Percentiles rank a stretch among this genome's conserved stretches.
These are phyloP conservation scores for Plasmopara viticola DNA, from an alignment of 352 stramenopile genomes.

Conservation along the genomic window DNA sequence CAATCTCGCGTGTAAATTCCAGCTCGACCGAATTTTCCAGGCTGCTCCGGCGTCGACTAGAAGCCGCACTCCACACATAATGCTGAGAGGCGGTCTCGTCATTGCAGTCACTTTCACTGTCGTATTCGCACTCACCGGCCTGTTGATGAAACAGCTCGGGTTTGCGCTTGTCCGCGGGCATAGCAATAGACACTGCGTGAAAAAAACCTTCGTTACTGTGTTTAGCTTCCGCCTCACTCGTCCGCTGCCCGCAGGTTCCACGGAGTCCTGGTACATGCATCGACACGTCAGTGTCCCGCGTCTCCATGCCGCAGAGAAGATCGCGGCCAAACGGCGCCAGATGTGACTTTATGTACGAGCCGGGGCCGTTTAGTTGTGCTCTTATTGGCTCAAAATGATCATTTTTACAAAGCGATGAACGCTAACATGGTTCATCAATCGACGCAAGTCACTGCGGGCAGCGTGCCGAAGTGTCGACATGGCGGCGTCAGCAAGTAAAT, in stretches of 20 bases:
- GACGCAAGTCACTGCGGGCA: conserved; percentile 6
- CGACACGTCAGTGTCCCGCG: background rate
- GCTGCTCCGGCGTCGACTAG: conserved; percentile 12
- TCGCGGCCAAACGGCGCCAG: conserved; percentile 9
- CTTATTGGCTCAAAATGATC: too few relatives aligned
- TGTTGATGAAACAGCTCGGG: conserved; percentile 21
- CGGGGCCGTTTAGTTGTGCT: too few relatives aligned
- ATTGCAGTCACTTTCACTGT: conserved; percentile 5
- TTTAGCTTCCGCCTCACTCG: conserved; percentile 20
- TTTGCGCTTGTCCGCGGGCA: conserved; percentile 31
- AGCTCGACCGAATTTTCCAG: conserved; percentile 15
- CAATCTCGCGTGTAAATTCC: conserved; percentile 36
- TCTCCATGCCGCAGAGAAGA: conserved; percentile 6
- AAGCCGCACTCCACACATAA: conserved; percentile 20
- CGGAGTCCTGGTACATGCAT: conserved; percentile 13
- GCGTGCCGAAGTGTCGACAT: background rate
- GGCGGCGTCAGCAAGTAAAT: background rate
- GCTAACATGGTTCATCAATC: conserved; percentile 7
- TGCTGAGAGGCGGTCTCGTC: conserved; percentile 11
- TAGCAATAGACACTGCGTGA: conserved; percentile 53
- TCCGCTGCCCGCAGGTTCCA: conserved; percentile 30
- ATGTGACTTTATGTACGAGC: conserved; percentile 4
- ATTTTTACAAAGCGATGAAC: too few relatives aligned
- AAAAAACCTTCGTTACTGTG: conserved; percentile 23
- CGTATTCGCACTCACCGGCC: conserved; percentile 18